phyloP scores from a whole-genome alignment of 148 eudicot species.

The Persicaria maculosa region DNA sequence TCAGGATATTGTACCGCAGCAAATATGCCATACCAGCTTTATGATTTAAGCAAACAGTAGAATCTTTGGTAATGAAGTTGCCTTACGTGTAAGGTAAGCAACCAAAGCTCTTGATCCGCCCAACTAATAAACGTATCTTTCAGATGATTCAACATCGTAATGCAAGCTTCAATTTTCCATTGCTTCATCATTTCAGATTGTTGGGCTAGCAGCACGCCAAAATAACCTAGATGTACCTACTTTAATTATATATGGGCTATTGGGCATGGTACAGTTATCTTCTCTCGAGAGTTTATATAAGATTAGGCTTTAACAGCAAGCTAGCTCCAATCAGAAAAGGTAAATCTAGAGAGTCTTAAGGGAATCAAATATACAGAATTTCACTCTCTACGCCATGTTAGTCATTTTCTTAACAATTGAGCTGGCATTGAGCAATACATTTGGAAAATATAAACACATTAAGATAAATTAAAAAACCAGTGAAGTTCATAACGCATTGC shows the following conservation, averaged over 20 bases:
- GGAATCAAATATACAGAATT: neutral
- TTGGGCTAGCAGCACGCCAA: neutral
- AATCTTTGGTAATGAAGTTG: neutral
- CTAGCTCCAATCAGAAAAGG: neutral
- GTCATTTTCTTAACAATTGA: conserved; percentile 1
- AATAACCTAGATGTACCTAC: neutral
- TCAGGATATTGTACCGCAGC: neutral
- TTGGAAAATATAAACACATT: neutral
- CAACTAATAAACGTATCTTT: neutral
- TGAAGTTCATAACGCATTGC: neutral
- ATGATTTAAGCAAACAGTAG: neutral
- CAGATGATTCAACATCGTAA: neutral
- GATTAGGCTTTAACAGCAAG: neutral
- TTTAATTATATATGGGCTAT: neutral
- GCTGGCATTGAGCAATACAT: neutral
- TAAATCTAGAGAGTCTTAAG: neutral
- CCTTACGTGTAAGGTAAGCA: neutral
- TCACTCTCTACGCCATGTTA: neutral
- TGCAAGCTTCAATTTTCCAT: conserved; percentile 1
- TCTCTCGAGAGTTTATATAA: neutral
- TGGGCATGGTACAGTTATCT: neutral
- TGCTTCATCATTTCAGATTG: neutral
- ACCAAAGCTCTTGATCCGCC: neutral
- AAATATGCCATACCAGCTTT: neutral
- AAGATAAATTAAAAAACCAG: neutral